Conservation (phyloP, 768 basidiomycete species). For the Strobilomyces dryophilus region DNA sequence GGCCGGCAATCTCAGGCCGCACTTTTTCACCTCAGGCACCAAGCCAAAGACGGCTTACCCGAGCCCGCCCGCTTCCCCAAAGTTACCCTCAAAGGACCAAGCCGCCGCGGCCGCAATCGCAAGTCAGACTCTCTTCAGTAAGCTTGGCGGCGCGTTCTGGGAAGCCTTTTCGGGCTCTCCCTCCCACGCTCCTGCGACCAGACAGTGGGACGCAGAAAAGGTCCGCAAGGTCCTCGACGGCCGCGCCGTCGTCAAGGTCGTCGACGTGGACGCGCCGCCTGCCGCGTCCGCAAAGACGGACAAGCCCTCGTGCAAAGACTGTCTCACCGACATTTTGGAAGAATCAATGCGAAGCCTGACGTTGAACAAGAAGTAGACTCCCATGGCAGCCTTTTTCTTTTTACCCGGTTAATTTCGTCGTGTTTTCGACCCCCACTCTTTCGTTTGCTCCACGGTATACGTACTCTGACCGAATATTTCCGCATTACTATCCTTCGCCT, state of each 20-base stretch:
- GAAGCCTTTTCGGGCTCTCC: conserved; percentile 72
- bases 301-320: conserved; percentile 20
- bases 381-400: conserved; percentile 8
- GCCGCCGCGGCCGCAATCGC: conserved; percentile 59
- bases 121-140: conserved; percentile 67
- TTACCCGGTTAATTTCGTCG: conserved; percentile 6
- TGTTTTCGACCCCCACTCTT: conserved; percentile 15
- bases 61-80: conserved; percentile 41
- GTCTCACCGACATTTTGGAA: conserved; percentile 47
- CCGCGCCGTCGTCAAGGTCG: conserved; percentile 72
- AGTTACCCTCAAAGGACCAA: conserved; percentile 31
- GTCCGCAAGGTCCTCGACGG: conserved; percentile 79
- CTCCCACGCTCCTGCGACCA: conserved; percentile 16
- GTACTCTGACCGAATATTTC: conserved; percentile 9
- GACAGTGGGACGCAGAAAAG: conserved; percentile 69
- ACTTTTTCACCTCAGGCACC: conserved; percentile 24
- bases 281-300: conserved; percentile 14
- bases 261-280: conserved; percentile 57
- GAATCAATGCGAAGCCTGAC: conserved; percentile 68
- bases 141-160: conserved; percentile 79
- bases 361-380: conserved; percentile 45
- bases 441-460: conserved; percentile 3
- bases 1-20: conserved; percentile 39
- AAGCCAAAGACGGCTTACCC: conserved; percentile 30
- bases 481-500: conserved; percentile 5